Conservation (phyloP, 1,284 basidiomycete species). For the Ceratobasidium sp. region DNA sequence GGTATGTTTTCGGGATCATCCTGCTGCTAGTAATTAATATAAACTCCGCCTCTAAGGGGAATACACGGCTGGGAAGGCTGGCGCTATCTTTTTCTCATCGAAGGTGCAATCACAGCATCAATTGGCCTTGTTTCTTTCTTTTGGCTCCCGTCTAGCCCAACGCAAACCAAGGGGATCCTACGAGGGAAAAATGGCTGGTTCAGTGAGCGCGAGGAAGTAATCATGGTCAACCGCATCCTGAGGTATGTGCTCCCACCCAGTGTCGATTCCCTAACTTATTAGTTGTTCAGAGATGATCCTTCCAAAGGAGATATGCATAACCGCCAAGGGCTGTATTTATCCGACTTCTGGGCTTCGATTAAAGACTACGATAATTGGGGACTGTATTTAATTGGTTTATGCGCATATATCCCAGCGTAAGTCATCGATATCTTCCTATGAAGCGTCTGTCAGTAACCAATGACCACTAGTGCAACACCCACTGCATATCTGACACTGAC, state of each 20-base stretch:
- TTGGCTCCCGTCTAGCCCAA: slow-evolving; percentile 71
- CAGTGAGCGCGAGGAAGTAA: slow-evolving; percentile 55
- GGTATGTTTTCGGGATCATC: slow-evolving; percentile 62
- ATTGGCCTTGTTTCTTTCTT: slow-evolving; percentile 56
- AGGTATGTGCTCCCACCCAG: not conserved
- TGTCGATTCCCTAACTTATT: slow-evolving; percentile 53
- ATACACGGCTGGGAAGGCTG: slow-evolving; percentile 39
- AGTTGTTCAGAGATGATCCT: slow-evolving; percentile 64
- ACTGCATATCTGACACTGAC: slow-evolving; percentile 46
- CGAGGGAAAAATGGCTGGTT: slow-evolving; percentile 72
- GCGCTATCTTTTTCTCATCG: slow-evolving; percentile 46
- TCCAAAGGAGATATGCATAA: slow-evolving; percentile 78
- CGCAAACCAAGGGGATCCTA: slow-evolving; percentile 70
- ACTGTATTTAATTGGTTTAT: slow-evolving; percentile 52
- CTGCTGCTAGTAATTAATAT: not conserved
- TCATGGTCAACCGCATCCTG: slow-evolving; percentile 65
- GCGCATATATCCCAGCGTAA: slow-evolving; percentile 24
- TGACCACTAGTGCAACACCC: slow-evolving; percentile 43
- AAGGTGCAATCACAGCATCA: slow-evolving; percentile 41
- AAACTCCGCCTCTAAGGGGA: not conserved
- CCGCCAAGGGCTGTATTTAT: slow-evolving; percentile 65
- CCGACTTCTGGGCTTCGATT: slow-evolving; percentile 62
- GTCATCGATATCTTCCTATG: not conserved
- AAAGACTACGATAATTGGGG: slow-evolving; percentile 75
- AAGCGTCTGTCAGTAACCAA: not conserved